phyloP scores from a whole-genome alignment of 371 early-diverging fungal species.

The Saksenaea vasiformis region DNA sequence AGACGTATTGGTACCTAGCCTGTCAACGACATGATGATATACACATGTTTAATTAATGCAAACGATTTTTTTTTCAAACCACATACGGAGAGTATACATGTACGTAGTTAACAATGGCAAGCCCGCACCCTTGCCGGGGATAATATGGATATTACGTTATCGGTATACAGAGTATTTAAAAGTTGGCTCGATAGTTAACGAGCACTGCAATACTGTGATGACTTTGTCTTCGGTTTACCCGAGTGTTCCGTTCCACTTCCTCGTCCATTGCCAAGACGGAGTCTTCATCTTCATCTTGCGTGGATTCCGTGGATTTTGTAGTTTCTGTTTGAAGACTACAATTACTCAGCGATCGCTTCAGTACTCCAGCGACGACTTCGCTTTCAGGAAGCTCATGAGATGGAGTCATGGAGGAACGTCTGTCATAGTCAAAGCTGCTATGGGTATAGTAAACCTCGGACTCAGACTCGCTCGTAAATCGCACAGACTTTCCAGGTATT shows the following conservation, averaged over 20 bases:
- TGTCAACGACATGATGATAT: no score
- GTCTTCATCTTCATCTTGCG: slow-evolving; percentile 1
- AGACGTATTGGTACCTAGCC: no score
- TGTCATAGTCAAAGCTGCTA: slow-evolving; percentile 11
- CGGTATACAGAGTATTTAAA: neutral
- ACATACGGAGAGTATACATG: neutral
- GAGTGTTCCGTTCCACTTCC: slow-evolving; percentile 11
- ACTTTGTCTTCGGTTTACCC: slow-evolving; percentile 4
- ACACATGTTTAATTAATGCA: no score
- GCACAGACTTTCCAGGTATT: slow-evolving; percentile 8
- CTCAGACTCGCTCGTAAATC: neutral
- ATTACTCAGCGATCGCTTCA: neutral
- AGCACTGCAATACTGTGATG: slow-evolving; percentile 11
- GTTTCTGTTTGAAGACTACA: neutral
- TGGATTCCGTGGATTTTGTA: neutral
- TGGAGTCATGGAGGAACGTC: neutral
- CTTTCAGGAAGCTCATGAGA: neutral
- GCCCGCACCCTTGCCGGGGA: neutral
- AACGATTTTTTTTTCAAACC: no score
- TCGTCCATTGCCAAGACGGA: slow-evolving; percentile 6
- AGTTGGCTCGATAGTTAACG: neutral
- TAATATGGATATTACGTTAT: neutral
- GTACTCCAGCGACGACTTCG: neutral
- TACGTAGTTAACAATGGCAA: neutral
- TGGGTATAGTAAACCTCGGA: slow-evolving; percentile 13